Percentiles rank a stretch among this genome's conserved stretches.
Conservation (phyloP, 2,329 filamentous ascomycete genomes). For the Paecilomyces variotii region DNA sequence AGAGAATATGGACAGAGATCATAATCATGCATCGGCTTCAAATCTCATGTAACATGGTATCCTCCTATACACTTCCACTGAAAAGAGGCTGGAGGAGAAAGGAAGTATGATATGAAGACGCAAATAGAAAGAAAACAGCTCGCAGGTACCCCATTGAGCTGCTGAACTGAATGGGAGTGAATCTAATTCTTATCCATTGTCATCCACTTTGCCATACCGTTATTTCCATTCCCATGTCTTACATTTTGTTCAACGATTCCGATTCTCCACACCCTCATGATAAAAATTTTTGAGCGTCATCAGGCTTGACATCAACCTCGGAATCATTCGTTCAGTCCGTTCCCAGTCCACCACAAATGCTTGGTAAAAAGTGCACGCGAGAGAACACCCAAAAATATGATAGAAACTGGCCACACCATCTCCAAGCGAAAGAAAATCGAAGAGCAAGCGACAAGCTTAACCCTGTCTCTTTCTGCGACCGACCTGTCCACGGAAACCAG, state of each 20-base stretch:
- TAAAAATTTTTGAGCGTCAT: background rate
- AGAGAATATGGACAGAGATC: background rate
- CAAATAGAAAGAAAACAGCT: background rate
- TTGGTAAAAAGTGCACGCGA: background rate
- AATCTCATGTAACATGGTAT: background rate
- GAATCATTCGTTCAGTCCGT: background rate
- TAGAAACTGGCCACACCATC: background rate
- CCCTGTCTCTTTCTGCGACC: conserved; percentile 95
- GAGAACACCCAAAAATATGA: conserved; percentile 5
- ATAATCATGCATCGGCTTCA: background rate
- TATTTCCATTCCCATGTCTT: background rate
- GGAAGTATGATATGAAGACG: background rate
- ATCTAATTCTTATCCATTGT: background rate
- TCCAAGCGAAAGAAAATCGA: conserved; percentile 4
- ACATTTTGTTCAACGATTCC: background rate
- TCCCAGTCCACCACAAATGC: background rate
- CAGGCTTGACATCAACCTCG: background rate
- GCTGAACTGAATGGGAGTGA: background rate
- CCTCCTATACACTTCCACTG: background rate
- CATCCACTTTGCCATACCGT: background rate
- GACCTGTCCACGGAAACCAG: conserved; percentile 98
- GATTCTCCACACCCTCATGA: background rate
- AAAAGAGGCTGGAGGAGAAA: background rate
- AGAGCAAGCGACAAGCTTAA: conserved; percentile 43
- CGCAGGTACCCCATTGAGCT: background rate